These are phyloP conservation scores for Blastocystis sp. DNA, from an alignment of 352 stramenopile genomes.

Conservation along the genomic window DNA sequence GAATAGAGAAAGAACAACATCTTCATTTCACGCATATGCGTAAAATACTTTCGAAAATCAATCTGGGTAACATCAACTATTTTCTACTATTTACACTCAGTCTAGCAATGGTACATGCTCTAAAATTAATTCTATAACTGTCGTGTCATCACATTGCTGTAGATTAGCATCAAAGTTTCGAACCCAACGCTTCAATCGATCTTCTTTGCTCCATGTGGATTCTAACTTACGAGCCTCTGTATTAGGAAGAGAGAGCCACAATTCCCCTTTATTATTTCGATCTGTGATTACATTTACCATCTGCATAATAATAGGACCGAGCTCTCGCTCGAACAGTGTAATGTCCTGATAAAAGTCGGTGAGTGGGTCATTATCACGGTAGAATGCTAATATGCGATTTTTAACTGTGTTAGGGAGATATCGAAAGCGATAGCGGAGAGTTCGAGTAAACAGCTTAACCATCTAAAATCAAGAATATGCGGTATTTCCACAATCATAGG, in stretches of 20 bases:
- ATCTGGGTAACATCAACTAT: constrained; percentile 26
- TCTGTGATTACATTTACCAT: constrained; percentile 7
- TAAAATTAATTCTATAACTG: constrained; percentile 8
- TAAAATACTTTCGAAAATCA: constrained; percentile 1
- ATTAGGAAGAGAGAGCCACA: not conserved
- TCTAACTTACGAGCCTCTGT: not conserved
- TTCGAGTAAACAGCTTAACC: constrained; percentile 19
- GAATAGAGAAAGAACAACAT: not conserved
- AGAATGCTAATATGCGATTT: not conserved
- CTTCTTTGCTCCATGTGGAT: constrained; percentile 6
- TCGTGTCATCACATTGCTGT: not conserved
- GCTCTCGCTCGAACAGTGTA: not conserved
- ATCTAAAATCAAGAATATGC: not conserved
- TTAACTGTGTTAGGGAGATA: not conserved
- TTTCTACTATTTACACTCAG: not conserved
- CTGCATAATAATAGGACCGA: constrained; percentile 36
- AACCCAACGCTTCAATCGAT: constrained; percentile 4
- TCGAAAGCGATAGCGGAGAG: constrained; percentile 24
- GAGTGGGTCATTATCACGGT: not conserved
- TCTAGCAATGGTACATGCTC: not conserved
- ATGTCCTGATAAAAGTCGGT: not conserved
- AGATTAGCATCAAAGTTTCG: constrained; percentile 26
- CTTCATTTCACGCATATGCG: not conserved
- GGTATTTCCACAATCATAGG: not conserved
- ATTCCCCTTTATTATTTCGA: not conserved